Base-by-base conservation (phyloP, 768 basidiomycete species). In the Tulasnella sp. region DNA sequence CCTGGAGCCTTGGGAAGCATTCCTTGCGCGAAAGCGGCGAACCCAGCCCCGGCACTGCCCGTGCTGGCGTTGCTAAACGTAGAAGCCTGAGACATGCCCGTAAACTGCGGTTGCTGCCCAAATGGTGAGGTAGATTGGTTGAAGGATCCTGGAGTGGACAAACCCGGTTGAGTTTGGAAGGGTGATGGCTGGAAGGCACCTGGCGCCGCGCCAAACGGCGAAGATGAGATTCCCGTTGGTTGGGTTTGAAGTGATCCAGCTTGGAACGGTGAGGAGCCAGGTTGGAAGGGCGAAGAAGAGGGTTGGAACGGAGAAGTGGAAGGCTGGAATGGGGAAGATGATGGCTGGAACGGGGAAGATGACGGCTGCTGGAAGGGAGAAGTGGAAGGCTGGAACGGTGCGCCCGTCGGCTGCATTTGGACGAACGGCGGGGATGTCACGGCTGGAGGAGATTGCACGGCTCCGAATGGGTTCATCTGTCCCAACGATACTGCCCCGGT, bases 41-140 rank as follows among this genome's bases (percentile, higher is more conserved):
- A 70, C 84, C 81, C 70, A 83, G 75, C 74, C 81, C 80, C 83
- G 81, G 44, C 82, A 82, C 76, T 82, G 81, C 40, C 5, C 61
- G 78, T 70, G 73, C 42, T 69, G 55, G 42, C 82, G 79, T 39
- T 81, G 81, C 74, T 81, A 81, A 10, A 80, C 78, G 42, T 82
- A 80, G 73, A 39, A 74, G 75, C 26, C 82, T 61, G 55, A n/a
- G 48, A 61, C 40, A 48, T 48, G 48, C 46, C 74, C 35, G 74
- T 72, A n/a, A 72, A 72, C 23, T 74, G 74, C 15, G 55, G 75
- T 6, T 61, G 75, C 57, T 76, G 75, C 42, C 39, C 23, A 23
- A 74, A 74, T 0, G 73, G 73, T 9, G 73, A 74, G 10, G 73
- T 18, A 15, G 61, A 67, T n/a, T 51, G 51, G 44, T 44, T 44